Evolutionary conservation across 225 moss, liverwort and hornwort species (phyloP).

Genomic region (Lunularia cruciata): DNA sequence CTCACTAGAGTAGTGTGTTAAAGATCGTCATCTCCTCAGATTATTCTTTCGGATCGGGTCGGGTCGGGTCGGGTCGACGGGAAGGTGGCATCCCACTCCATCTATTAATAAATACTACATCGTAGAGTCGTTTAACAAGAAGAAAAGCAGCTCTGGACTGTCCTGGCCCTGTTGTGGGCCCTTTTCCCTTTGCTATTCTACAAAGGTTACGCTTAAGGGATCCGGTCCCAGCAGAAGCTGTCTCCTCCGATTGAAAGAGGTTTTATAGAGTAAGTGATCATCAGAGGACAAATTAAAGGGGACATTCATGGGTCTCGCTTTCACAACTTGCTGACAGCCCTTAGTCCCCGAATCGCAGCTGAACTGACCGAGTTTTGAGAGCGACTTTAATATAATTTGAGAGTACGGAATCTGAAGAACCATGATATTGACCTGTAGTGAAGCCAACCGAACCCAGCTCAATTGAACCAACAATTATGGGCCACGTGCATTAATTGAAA

Average conservation of each 20-base stretch:
- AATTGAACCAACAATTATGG: too few species aligned
- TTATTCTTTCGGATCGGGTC: constrained; percentile 2
- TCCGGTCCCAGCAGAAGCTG: background rate
- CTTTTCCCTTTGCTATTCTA: too few species aligned
- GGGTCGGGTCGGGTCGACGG: background rate
- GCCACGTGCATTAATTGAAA: too few species aligned
- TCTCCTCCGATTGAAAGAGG: background rate
- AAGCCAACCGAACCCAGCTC: too few species aligned
- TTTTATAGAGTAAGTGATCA: background rate
- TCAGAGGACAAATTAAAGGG: background rate
- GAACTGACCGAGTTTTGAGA: too few species aligned
- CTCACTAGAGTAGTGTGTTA: background rate
- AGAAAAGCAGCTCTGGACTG: background rate
- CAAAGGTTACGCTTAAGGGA: too few species aligned
- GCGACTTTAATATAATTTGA: too few species aligned
- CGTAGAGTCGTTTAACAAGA: background rate
- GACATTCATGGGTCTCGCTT: too few species aligned
- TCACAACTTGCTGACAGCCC: too few species aligned
- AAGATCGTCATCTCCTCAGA: background rate
- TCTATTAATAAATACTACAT: background rate
- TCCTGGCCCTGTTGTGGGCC: background rate
- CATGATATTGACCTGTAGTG: too few species aligned
- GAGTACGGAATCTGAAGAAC: too few species aligned
- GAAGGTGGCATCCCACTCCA: background rate
- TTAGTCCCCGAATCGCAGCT: too few species aligned